Evolutionary conservation across 345 rosid genomes (phyloP).

Genomic region (Excoecaria cochinchinensis): DNA sequence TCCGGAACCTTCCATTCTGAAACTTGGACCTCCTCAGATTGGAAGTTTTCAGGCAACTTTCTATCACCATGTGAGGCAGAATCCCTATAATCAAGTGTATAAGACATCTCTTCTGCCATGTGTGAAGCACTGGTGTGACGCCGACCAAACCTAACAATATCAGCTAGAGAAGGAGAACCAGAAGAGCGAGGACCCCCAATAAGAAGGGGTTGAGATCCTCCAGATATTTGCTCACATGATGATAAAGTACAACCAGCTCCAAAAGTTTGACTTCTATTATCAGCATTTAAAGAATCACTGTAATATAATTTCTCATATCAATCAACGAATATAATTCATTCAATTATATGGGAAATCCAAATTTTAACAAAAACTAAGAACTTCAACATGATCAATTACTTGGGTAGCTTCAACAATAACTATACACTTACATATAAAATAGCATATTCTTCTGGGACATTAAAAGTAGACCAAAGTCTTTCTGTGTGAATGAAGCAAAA

Average conservation of each 20-base stretch:
- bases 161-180: constrained; percentile 44
- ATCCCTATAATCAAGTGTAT: constrained; percentile 18
- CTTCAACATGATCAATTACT: neutral
- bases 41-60: constrained; percentile 13
- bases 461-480: neutral
- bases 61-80: neutral
- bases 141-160: constrained; percentile 39
- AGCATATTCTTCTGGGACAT: neutral
- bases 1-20: constrained; percentile 18
- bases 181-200: constrained; percentile 16
- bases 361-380: neutral
- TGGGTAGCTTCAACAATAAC: neutral
- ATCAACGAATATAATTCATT: neutral
- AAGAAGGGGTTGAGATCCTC: constrained; percentile 29
- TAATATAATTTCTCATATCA: constrained; percentile 11
- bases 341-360: neutral
- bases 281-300: constrained; percentile 39
- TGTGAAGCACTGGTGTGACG: constrained; percentile 22
- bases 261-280: constrained; percentile 28
- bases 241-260: constrained; percentile 25
- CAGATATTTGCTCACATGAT: constrained; percentile 25
- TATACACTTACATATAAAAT: neutral
- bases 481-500: neutral
- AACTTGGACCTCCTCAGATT: constrained; percentile 19
- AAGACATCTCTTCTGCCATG: constrained; percentile 23